A percentile compares a stretch with the other conserved stretches of the same genome.
phyloP scores from a whole-genome alignment of 345 rosid species.

The Rubroshorea leprosula region DNA sequence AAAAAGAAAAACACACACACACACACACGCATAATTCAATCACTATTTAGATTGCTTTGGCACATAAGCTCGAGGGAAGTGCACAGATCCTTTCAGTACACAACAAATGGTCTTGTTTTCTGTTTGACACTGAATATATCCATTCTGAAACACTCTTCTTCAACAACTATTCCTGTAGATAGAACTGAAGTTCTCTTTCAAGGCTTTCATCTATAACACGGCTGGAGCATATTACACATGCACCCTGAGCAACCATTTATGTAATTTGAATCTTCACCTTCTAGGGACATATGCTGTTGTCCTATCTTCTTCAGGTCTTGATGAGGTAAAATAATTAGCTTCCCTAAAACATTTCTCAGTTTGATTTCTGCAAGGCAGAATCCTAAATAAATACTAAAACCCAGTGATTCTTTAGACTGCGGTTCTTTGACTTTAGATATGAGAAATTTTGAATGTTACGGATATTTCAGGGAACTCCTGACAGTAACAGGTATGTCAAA shows the following conservation, averaged over 20 bases:
- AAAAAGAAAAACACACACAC: too few relatives aligned
- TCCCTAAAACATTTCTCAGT: not conserved
- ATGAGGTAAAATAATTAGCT: constrained; percentile 31
- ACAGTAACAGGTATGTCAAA: constrained; percentile 33
- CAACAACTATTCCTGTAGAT: constrained; percentile 28
- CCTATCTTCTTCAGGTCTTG: constrained; percentile 35
- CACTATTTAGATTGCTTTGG: too few relatives aligned
- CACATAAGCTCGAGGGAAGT: too few relatives aligned
- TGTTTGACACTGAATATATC: not conserved
- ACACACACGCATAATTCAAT: too few relatives aligned
- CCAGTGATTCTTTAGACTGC: not conserved
- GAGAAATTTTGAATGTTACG: not conserved
- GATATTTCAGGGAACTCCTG: constrained; percentile 28
- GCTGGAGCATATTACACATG: constrained; percentile 42
- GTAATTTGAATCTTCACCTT: constrained; percentile 30
- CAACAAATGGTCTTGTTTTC: not conserved
- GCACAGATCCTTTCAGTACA: not conserved
- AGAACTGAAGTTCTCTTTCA: constrained; percentile 35
- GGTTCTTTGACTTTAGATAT: not conserved
- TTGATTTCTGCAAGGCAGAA: not conserved
- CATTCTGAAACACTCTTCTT: constrained; percentile 5
- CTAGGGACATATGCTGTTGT: constrained; percentile 31
- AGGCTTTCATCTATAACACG: constrained; percentile 35
- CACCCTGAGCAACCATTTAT: constrained; percentile 21
- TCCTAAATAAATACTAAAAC: too few relatives aligned